Evolutionary conservation across 805 yeast species (phyloP), one percentile per base, ranked within the genome.

Genomic region (Candida insectorum): DNA sequence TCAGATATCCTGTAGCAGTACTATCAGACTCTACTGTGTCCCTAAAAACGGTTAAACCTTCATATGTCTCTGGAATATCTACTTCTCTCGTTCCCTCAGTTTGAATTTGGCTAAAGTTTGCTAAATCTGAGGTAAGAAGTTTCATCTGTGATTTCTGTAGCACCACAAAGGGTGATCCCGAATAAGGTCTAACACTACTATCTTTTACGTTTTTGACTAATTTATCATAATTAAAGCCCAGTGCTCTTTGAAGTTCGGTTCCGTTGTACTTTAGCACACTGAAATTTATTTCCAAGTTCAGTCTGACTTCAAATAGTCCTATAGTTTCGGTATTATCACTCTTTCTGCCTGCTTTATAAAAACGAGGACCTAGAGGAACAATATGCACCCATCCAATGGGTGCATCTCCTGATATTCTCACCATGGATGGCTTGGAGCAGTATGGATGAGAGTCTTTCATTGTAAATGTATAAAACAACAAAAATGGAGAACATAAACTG

Each of bases 11-110:
- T 18, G 52, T 50, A 4, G 44, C 43, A 13, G 41, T 30, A 20
- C 60, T 53, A 30, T 62, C 72, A 30, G 60, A 53, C 40, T 66
- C 71, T 4, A 39, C 41, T 8, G 62, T 36, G 21, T 56, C 54
- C 1, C 63, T 47, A 11, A 52, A 22, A 3, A 56, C 52, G 1
- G 39, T 16, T 25, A 62, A 34, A 4, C 57, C 50, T 33, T 19
- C 14, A 24, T 34, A 34, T 9, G 19, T 15, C 3, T 31, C 31
- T n/a, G 6, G 14, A 12, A 16, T 13, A 10, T 22, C 34, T 13
- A 16, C 17, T 5, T 29, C 29, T 8, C 13, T 25, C 14, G 15
- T 15, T n/a, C 15, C 29, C 24, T 28, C 24, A 2, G 23, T 26
- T 13, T 25, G 24, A 12, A 34, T 21, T 5, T n/a, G 13, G n/a